Base-by-base conservation (phyloP, 305 asterid species). In the Salvia sclarea region DNA sequence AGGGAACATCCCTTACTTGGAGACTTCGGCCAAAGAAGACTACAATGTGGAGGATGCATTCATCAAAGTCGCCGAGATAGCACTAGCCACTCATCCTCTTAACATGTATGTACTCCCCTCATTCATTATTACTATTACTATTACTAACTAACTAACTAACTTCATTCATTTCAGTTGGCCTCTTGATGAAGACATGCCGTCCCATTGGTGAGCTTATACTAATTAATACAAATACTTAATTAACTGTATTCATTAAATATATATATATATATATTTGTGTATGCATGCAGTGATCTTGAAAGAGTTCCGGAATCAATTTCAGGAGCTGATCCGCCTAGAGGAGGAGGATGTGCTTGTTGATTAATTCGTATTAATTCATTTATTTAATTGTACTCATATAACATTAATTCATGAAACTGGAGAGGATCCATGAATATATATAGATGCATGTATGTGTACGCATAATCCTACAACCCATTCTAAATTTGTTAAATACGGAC, bases 21-120 rank as follows among this genome's bases (percentile, higher is more conserved):
- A 89, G 81, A 91, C 94, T 31, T 91, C 98, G 7, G 98, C 96
- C 0, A 92, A 92, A 76, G 92, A 92, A 65, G 82, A 83, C 73
- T 79, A 79, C 70, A 89, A 87, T 61, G 89, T 89, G 0, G 96
- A 86, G 31, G 72, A 75, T 69, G 89, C 92, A 30, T 92, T 92
- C 75, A 1, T 71, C 17, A 64, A 77, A 52, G 84, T 81, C 13
- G 96, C 96, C 3, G 45, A 79, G 64, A 83, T 81, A 14, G 80
- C 98, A 18, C 87, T 84, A 12, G 80, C 80, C 57, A 80, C 79
- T 50, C 85, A 85, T 16, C 84, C 85, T 16, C 33, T 78, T 1
- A 83, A 83, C 81, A 83, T 83, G 87, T 83, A 75, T 2, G 0
- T 5, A 13, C 49, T 43, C 48, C n/a, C 48, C 6, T 18, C 4